Evolutionary conservation across 2,329 filamentous ascomycete genomes (phyloP).

Genomic region (Alternaria tenuissima): DNA sequence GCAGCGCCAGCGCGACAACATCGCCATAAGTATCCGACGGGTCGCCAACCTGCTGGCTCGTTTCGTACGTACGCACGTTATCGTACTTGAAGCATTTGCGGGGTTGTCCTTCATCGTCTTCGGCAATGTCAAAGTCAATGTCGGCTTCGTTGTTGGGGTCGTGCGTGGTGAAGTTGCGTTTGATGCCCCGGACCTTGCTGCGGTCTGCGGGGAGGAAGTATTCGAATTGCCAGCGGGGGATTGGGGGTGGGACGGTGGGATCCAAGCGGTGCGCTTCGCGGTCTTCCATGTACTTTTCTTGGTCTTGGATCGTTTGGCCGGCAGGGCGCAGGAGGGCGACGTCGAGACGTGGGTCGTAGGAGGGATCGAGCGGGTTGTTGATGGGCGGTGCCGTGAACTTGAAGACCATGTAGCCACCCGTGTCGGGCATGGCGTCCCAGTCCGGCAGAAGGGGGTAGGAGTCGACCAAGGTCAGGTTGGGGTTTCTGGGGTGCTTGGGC

Average conservation of each 20-base stretch:
- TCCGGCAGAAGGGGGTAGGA: slow-evolving; percentile 69
- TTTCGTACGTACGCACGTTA: slow-evolving; percentile 68
- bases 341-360: slow-evolving; percentile 68
- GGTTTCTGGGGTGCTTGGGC: slow-evolving; percentile 67
- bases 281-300: slow-evolving; percentile 60
- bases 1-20: slow-evolving; percentile 64
- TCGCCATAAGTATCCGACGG: slow-evolving; percentile 63
- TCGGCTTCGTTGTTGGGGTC: slow-evolving; percentile 60
- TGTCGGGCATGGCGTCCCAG: slow-evolving; percentile 66
- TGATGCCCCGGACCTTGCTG: slow-evolving; percentile 60
- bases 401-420: slow-evolving; percentile 66
- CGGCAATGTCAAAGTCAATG: slow-evolving; percentile 43
- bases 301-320: slow-evolving; percentile 61
- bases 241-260: slow-evolving; percentile 59
- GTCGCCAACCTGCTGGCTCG: slow-evolving; percentile 61
- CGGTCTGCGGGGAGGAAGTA: slow-evolving; percentile 64
- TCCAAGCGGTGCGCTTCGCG: slow-evolving; percentile 54
- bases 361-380: slow-evolving; percentile 52
- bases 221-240: slow-evolving; percentile 66
- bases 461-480: slow-evolving; percentile 65
- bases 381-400: slow-evolving; percentile 70
- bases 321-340: slow-evolving; percentile 65
- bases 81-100: slow-evolving; percentile 65
- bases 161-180: slow-evolving; percentile 63
- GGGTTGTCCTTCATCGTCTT: slow-evolving; percentile 55